Conservation (phyloP, 2,329 filamentous ascomycete genomes). For the Diaporthe ilicicola region DNA sequence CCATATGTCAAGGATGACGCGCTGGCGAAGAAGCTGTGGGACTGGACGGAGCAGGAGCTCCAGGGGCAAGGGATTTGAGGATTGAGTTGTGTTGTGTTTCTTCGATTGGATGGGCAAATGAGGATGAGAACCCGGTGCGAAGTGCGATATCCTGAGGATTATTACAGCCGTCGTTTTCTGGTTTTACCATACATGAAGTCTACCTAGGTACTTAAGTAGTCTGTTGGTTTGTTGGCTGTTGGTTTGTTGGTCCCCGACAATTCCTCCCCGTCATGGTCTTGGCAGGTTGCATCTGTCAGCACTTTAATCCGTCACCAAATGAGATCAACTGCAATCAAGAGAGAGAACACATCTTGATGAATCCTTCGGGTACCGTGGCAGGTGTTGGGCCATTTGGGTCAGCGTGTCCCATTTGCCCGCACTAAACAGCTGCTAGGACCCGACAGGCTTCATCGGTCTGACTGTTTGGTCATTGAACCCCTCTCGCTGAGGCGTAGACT, state of each 20-base stretch:
- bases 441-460: not conserved
- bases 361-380: not conserved
- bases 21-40: slow-evolving; percentile 44
- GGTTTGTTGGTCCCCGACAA: not conserved
- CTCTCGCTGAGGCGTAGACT: too few relatives aligned
- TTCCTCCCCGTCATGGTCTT: not conserved
- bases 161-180: not conserved
- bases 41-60: slow-evolving; percentile 47
- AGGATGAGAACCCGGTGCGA: not conserved
- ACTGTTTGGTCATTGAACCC: not conserved
- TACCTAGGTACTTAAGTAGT: not conserved
- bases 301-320: not conserved
- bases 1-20: slow-evolving; percentile 39
- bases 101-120: not conserved
- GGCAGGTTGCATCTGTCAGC: slow-evolving; percentile 8
- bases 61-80: slow-evolving; percentile 12
- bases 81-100: too few relatives aligned
- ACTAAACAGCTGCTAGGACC: not conserved
- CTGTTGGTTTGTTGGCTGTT: not conserved
- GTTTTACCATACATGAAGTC: too few relatives aligned
- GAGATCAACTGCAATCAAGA: not conserved
- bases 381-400: not conserved
- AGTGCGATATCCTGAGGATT: too few relatives aligned
- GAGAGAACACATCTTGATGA: not conserved
- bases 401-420: too few relatives aligned